Evolutionary conservation across 495 filamentous ascomycete genomes (phyloP).

Genomic region (Oidiodendron maius): DNA sequence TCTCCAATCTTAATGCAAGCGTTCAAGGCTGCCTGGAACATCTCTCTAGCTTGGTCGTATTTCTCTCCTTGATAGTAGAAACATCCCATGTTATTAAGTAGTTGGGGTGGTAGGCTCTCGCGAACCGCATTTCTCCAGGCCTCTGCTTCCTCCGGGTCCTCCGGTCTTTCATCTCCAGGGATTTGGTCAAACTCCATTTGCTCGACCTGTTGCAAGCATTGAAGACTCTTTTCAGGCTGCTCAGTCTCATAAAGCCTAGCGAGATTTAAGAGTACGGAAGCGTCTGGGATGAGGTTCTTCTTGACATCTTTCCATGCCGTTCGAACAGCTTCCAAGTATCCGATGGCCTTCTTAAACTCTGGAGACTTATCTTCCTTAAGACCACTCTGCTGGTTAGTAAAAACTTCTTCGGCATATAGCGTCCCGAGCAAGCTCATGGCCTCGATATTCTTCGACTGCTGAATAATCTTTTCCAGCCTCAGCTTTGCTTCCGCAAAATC

Average conservation of each 20-base stretch:
- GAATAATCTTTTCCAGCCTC: conserved; percentile 85
- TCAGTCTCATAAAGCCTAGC: conserved; percentile 84
- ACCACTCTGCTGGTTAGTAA: conserved; percentile 62
- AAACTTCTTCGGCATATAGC: conserved; percentile 89
- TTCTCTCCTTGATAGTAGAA: conserved; percentile 87
- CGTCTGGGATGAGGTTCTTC: conserved; percentile 70
- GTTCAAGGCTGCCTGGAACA: conserved; percentile 83
- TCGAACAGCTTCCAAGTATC: conserved; percentile 75
- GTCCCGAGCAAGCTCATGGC: conserved; percentile 86
- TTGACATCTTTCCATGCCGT: conserved; percentile 83
- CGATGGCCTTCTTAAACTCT: conserved; percentile 77
- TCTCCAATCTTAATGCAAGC: conserved; percentile 75
- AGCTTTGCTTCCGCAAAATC: conserved; percentile 91
- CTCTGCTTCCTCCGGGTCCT: conserved; percentile 57
- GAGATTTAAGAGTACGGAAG: conserved; percentile 87
- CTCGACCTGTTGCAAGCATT: conserved; percentile 86
- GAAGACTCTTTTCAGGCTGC: conserved; percentile 80
- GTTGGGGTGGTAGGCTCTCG: conserved; percentile 75
- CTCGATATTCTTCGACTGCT: conserved; percentile 78
- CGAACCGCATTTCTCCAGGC: conserved; percentile 54
- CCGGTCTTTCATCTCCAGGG: conserved; percentile 58
- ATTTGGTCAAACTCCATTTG: conserved; percentile 75
- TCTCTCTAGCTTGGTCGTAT: conserved; percentile 68
- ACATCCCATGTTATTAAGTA: conserved; percentile 95
- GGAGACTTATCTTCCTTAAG: conserved; percentile 80